Percentiles rank a stretch among this genome's conserved stretches.
Conservation (phyloP, 2,329 filamentous ascomycete genomes). For the Cordyceps fumosorosea region DNA sequence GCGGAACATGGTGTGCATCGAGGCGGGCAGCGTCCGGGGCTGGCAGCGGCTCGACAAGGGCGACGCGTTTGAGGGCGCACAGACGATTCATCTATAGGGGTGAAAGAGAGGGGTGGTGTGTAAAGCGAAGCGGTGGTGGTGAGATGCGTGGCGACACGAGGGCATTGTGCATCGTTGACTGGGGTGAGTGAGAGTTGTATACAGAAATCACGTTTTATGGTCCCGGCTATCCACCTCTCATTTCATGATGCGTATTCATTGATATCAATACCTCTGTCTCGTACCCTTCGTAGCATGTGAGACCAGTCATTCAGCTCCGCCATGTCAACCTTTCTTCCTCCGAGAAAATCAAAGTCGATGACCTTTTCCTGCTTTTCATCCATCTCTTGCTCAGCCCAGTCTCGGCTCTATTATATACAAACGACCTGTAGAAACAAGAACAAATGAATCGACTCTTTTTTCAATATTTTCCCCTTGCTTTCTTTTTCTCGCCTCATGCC, state of each 20-base stretch:
- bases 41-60: slow-evolving; percentile 84
- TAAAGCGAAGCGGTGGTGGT: not conserved
- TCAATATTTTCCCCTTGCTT: too few relatives aligned
- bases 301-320: too few relatives aligned
- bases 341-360: not conserved
- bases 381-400: slow-evolving; percentile 9
- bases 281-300: too few relatives aligned
- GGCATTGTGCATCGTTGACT: not conserved
- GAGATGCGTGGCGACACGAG: not conserved
- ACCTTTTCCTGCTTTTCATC: not conserved
- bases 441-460: not conserved
- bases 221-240: not conserved
- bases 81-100: slow-evolving; percentile 40
- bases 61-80: slow-evolving; percentile 56
- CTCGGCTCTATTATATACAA: slow-evolving; percentile 7
- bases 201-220: not conserved
- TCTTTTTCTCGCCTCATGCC: not conserved
- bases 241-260: not conserved
- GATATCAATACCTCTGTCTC: too few relatives aligned
- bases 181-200: not conserved
- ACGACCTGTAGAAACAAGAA: not conserved
- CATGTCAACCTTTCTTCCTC: too few relatives aligned
- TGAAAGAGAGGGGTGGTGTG: not conserved
- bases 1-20: slow-evolving; percentile 90
- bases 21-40: slow-evolving; percentile 74